Conservation (phyloP, 306 rosid species). For the Gynostemma pentaphyllum region DNA sequence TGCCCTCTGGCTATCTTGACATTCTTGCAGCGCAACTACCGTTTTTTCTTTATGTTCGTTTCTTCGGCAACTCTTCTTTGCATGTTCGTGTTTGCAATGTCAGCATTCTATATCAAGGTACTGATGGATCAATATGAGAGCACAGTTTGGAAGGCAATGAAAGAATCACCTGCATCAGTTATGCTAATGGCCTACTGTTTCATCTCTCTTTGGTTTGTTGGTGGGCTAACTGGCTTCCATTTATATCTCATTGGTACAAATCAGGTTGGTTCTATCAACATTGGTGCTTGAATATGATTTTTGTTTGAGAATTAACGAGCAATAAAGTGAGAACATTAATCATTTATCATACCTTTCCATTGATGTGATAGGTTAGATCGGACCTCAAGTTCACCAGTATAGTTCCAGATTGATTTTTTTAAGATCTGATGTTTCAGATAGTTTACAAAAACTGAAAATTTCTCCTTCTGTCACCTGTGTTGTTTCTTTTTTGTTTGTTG, state of each 20-base stretch:
- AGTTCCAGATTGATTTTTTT: background rate
- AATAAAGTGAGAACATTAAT: no score
- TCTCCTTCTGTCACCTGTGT: background rate
- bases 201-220: slow-evolving; percentile 86
- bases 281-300: background rate
- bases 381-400: background rate
- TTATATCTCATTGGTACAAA: slow-evolving; percentile 76
- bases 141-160: slow-evolving; percentile 82
- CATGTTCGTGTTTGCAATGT: slow-evolving; percentile 67
- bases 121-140: slow-evolving; percentile 49
- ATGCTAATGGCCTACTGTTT: slow-evolving; percentile 74
- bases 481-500: background rate
- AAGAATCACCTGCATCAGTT: slow-evolving; percentile 81
- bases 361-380: background rate
- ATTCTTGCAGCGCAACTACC: slow-evolving; percentile 96
- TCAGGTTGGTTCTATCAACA: slow-evolving; percentile 45
- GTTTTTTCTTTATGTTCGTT: slow-evolving; percentile 98
- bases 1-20: slow-evolving; percentile 55
- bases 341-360: background rate
- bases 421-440: no score
- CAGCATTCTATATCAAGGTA: slow-evolving; percentile 73
- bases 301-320: background rate
- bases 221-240: slow-evolving; percentile 91
- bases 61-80: slow-evolving; percentile 89
- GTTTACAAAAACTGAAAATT: background rate